Percentiles rank a stretch among this genome's conserved stretches.
Conservation (phyloP, 108 stramenopile species). For the Nannochloropsis salina region DNA sequence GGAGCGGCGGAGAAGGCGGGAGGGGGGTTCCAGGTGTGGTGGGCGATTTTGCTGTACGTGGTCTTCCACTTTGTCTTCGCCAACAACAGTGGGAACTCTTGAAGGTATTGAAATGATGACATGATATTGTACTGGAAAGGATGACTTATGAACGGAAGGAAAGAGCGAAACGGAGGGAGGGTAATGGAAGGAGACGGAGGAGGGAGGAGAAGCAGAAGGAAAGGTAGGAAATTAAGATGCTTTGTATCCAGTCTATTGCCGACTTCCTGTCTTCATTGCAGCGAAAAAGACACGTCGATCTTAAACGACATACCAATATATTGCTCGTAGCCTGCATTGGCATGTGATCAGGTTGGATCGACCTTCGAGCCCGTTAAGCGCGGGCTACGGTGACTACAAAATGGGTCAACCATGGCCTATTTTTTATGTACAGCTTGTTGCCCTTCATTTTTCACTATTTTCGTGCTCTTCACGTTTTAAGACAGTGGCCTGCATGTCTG, state of each 20-base stretch:
- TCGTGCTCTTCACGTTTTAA: too few relatives aligned
- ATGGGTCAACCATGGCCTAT: too few relatives aligned
- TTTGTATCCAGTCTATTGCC: too few relatives aligned
- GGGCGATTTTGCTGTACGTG: neutral
- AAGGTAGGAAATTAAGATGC: neutral
- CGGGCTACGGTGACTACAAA: too few relatives aligned
- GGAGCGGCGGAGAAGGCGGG: neutral
- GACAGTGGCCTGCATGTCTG: too few relatives aligned
- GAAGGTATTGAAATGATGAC: too few relatives aligned
- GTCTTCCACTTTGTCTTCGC: neutral
- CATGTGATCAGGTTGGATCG: too few relatives aligned
- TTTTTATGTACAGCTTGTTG: too few relatives aligned
- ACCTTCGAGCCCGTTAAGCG: too few relatives aligned
- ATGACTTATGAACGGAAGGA: neutral
- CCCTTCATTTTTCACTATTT: too few relatives aligned
- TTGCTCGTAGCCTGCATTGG: neutral
- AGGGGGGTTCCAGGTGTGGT: neutral
- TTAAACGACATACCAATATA: neutral
- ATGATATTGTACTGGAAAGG: too few relatives aligned
- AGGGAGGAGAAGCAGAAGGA: neutral
- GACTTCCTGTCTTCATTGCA: neutral
- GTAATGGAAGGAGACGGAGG: neutral
- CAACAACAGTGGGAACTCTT: neutral
- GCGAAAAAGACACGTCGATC: neutral
- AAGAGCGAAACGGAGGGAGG: neutral